Evolutionary conservation across 202 grass and related monocot genomes (phyloP).

Genomic region (Dendrocalamus latiflorus): DNA sequence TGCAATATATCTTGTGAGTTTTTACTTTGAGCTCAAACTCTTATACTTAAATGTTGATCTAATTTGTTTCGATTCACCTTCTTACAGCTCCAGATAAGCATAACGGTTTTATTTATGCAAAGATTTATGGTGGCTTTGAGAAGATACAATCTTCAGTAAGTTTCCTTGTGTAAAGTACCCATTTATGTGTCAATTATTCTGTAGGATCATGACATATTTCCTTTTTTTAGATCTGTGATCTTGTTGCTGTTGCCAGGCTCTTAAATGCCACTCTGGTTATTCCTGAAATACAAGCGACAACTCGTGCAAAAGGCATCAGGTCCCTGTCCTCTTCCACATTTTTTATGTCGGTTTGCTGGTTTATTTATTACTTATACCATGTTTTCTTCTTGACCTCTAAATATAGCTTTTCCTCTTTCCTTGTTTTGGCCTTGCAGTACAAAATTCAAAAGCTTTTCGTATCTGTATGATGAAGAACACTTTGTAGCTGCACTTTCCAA

Average conservation of each 20-base stretch:
- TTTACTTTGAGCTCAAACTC: not conserved
- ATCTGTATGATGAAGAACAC: constrained; percentile 91
- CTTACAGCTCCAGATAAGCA: constrained; percentile 58
- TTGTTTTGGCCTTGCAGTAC: constrained; percentile 47
- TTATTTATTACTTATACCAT: constrained; percentile 5
- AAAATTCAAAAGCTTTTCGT: constrained; percentile 98
- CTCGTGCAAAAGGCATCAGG: constrained; percentile 94
- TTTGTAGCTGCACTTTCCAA: constrained; percentile 73
- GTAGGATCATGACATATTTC: constrained; percentile 35
- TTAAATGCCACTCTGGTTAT: constrained; percentile 99
- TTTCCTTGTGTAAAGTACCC: constrained; percentile 21
- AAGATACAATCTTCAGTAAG: constrained; percentile 98
- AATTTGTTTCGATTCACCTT: constrained; percentile 27
- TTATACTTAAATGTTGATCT: constrained; percentile 20
- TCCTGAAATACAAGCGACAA: constrained; percentile 91
- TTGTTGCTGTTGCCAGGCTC: constrained; percentile 81
- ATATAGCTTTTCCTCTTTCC: constrained; percentile 8
- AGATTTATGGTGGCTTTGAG: constrained; percentile 95
- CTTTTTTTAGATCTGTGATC: constrained; percentile 92
- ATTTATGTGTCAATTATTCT: constrained; percentile 21
- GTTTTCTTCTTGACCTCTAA: constrained; percentile 17
- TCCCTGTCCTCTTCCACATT: constrained; percentile 25
- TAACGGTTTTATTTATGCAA: constrained; percentile 96
- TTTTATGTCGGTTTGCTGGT: not conserved
- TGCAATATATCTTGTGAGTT: not conserved